phyloP scores from a whole-genome alignment of 768 basidiomycete species.

The Rossbeevera mucosa region DNA sequence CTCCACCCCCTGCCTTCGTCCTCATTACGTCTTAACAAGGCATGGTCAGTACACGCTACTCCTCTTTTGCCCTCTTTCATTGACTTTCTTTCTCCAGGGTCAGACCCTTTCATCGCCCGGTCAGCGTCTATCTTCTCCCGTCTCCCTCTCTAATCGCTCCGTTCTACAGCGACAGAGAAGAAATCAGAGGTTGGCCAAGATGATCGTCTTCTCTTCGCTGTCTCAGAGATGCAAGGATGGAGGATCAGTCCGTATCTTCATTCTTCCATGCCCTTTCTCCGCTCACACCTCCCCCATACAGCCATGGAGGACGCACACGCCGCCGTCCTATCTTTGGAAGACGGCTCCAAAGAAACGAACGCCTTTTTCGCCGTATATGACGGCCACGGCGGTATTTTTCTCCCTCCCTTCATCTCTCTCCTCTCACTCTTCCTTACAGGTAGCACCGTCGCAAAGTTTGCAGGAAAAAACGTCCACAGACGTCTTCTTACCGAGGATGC shows the following conservation, averaged over 20 bases:
- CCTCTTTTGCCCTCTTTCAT: constrained; percentile 1
- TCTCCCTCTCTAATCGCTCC: constrained; percentile 11
- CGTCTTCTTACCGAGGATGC: constrained; percentile 68
- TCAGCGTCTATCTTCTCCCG: constrained; percentile 32
- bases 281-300: constrained; percentile 29
- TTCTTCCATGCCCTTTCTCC: background rate
- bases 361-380: constrained; percentile 97
- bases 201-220: constrained; percentile 64
- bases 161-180: constrained; percentile 70
- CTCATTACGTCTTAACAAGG: constrained; percentile 27
- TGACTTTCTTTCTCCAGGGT: constrained; percentile 47
- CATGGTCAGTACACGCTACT: constrained; percentile 24
- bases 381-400: constrained; percentile 84
- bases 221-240: constrained; percentile 99
- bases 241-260: constrained; percentile 74
- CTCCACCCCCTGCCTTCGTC: background rate
- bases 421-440: constrained; percentile 42
- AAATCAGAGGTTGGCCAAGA: constrained; percentile 68
- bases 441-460: constrained; percentile 78
- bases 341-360: constrained; percentile 43
- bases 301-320: constrained; percentile 98
- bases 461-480: constrained; percentile 79
- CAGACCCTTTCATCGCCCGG: constrained; percentile 84
- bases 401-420: background rate
- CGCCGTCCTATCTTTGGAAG: constrained; percentile 64